Base-by-base conservation (phyloP, 2,329 filamentous ascomycete species). In the Epichloe sp. region DNA sequence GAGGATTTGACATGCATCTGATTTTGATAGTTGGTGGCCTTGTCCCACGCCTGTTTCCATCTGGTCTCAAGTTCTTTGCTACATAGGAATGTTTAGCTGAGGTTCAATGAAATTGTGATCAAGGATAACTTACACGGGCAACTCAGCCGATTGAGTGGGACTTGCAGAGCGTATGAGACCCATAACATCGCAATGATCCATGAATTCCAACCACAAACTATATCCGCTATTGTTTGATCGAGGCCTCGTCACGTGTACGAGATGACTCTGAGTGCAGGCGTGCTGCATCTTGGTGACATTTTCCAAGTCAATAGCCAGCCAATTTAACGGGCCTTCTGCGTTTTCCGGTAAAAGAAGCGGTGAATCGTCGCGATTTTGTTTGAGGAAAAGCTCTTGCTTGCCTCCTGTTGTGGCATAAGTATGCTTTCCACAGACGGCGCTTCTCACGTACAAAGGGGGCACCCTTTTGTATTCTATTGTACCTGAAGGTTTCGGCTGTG, bases 401-500 rank as follows among this genome's bases (percentile, higher is more conserved):
- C 53, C 49, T 11, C 11, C 40, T 4, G 46, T n/a, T 10, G 44
- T 40, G 12, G 26, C 17, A 34, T 55, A 58, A 11, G 51, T 26
- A 5, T 48, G 6, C 44, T 53, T 56, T 23, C 63, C 60, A 37
- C 56, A 61, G 5, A 57, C 55, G n/a, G 65, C 65, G 44, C 49
- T 55, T 11, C 26, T 52, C 23, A 67, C 37, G 12, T 47, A 19
- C 10, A 53, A n/a, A n/a, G 35, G 3, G 14, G 35, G 42, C 5
- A 51, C 6, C 14, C 3, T 5, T 34, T 15, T 6, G 10, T 23
- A 19, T 5, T 10, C 4, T 11, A 8, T 34, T 12, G 44, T 14
- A 1, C 1, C 0, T 19, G 40, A 41, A 11, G 44, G 45, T n/a
- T 36, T 43, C 14, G 46, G 21, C 11, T 17, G n/a, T 14, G 38